Base-by-base conservation (phyloP, 192 early-diverging fungal genomes). In the Coemansia sp. region DNA sequence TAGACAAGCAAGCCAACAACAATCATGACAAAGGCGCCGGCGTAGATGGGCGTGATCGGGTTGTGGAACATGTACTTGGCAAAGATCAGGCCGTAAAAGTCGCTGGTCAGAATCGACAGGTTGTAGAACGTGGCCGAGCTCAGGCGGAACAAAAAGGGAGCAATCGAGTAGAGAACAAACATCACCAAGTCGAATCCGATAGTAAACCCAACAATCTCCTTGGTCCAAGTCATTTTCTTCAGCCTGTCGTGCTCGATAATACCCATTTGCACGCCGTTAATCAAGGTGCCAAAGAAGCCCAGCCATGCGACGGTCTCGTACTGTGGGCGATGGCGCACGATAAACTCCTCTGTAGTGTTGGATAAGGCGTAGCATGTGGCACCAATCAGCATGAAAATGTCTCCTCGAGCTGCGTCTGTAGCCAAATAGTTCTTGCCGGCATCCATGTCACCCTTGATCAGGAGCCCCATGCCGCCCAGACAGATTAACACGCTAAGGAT, bases 71-170 rank as follows among this genome's bases (percentile, higher is more conserved):
- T 78, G 72, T 85, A 87, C 45, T 89, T 72, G 35, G 87, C 88
- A 85, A 93, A 92, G 47, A 91, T 80, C 32, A 92, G 78, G 1
- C 89, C 88, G 68, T 92, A 93, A 63, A 93, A 92, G 73, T 93
- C 91, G 65, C 87, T 89, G 7, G 92, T 91, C 65, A 93, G 75
- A 12, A 93, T 75, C 29, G 88, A 89, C 61, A 93, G 64, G 65
- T 93, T 93, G 77, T 90, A 93, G 61, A 92, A 86, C 24, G 89
- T 84, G 1, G 92, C 90, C 37, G 88, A 90, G 60, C 87, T 84
- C 56, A 87, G 44, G 9, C 90, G 82, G 81, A 93, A 90, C 53
- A 93, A 62, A 61, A 89, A 78, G n/a, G 92, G 92, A 0, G 87
- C 84, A 15, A 88, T 55, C 20, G 88, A 83, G 64, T 93, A 93